These are phyloP conservation scores for Blastosporella zonata DNA, from an alignment of 1,284 basidiomycete species.

Conservation along the genomic window DNA sequence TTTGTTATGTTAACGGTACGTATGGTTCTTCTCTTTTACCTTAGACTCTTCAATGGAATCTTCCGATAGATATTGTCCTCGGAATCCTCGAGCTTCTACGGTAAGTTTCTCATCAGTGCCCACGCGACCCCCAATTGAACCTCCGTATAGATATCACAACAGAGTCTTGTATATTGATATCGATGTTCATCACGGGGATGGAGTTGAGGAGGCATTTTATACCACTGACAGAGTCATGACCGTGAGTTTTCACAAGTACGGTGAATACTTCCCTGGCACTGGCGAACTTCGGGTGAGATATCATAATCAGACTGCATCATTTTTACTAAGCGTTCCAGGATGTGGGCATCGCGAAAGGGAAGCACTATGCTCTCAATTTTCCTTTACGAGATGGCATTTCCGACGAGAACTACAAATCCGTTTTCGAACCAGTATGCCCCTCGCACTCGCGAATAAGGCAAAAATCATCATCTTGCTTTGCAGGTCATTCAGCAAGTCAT, in stretches of 20 bases:
- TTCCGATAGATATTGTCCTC: constrained; percentile 84
- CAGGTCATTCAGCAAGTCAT: constrained; percentile 95
- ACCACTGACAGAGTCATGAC: constrained; percentile 99
- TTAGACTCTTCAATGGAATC: not conserved
- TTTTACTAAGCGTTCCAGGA: constrained; percentile 50
- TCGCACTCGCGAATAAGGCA: not conserved
- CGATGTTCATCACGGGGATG: constrained; percentile 98
- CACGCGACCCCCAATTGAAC: not conserved
- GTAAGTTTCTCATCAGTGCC: constrained; percentile 35
- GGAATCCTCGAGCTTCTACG: constrained; percentile 93
- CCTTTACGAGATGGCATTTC: constrained; percentile 95
- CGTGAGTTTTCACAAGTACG: constrained; percentile 97
- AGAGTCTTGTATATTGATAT: constrained; percentile 98
- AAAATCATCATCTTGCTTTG: constrained; percentile 3
- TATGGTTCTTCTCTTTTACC: constrained; percentile 2
- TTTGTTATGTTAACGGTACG: constrained; percentile 97
- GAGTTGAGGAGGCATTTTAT: constrained; percentile 99
- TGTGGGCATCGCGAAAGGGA: constrained; percentile 89
- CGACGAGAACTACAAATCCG: constrained; percentile 92
- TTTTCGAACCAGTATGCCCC: constrained; percentile 87
- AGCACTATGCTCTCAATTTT: constrained; percentile 93
- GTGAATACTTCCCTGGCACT: constrained; percentile 99
- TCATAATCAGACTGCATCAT: not conserved
- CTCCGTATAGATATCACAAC: constrained; percentile 75
- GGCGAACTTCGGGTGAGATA: constrained; percentile 83